These are phyloP conservation scores for Ustulina deusta DNA, from an alignment of 2,329 filamentous ascomycete genomes.

Conservation along the genomic window DNA sequence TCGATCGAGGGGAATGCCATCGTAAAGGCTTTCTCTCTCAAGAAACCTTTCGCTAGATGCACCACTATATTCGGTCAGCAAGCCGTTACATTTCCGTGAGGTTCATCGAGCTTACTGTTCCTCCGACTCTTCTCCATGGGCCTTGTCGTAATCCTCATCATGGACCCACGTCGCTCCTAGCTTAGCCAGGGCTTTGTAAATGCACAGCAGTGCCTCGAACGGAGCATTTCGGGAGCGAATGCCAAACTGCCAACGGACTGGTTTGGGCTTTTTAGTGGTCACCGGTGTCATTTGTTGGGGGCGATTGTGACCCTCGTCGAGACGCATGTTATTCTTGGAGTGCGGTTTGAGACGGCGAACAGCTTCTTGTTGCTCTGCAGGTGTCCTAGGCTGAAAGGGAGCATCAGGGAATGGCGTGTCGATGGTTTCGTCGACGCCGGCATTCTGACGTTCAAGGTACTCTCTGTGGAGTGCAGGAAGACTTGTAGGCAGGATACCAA, in stretches of 20 bases:
- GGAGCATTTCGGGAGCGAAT: conserved; percentile 95
- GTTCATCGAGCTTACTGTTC: conserved; percentile 51
- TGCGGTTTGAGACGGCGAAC: conserved; percentile 87
- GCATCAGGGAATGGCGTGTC: conserved; percentile 62
- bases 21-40: conserved; percentile 46
- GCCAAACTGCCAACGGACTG: conserved; percentile 96
- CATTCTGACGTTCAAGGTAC: conserved; percentile 80
- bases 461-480: conserved; percentile 91
- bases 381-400: conserved; percentile 64
- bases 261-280: conserved; percentile 77
- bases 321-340: conserved; percentile 74
- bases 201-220: conserved; percentile 92
- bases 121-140: conserved; percentile 60
- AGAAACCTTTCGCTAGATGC: conserved; percentile 27
- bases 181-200: conserved; percentile 90
- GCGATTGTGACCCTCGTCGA: conserved; percentile 72
- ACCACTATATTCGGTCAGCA: conserved; percentile 39
- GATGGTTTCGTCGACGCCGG: conserved; percentile 61
- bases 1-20: conserved; percentile 46
- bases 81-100: background rate
- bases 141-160: conserved; percentile 68
- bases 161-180: conserved; percentile 90
- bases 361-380: conserved; percentile 84
- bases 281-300: conserved; percentile 74
- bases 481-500: conserved; percentile 91